Evolutionary conservation across 805 yeast species (phyloP).

Genomic region (Ogataea trehalophila): DNA sequence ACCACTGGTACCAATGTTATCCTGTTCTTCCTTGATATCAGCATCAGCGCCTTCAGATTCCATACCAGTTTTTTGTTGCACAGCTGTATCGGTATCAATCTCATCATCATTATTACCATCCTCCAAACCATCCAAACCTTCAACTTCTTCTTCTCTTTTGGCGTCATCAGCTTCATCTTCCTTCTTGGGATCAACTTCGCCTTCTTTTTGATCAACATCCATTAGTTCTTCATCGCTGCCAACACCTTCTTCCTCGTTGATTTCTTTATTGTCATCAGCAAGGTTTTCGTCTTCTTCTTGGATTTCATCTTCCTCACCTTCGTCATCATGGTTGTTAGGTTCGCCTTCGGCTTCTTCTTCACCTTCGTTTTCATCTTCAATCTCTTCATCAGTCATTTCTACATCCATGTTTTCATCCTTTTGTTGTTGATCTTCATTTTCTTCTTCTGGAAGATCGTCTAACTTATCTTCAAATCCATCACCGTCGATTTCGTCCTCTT

Average conservation of each 20-base stretch:
- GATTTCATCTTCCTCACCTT: slow-evolving; percentile 22
- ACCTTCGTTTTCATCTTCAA: slow-evolving; percentile 24
- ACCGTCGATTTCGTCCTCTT: slow-evolving; percentile 32
- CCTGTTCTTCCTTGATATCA: slow-evolving; percentile 38
- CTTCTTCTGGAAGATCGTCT: slow-evolving; percentile 18
- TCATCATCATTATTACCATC: slow-evolving; percentile 31
- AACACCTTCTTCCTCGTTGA: slow-evolving; percentile 27
- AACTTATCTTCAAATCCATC: slow-evolving; percentile 23
- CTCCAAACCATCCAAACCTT: slow-evolving; percentile 27
- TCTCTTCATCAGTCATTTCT: slow-evolving; percentile 28
- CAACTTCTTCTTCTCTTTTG: slow-evolving; percentile 26
- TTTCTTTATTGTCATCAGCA: slow-evolving; percentile 16
- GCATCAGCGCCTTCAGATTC: slow-evolving; percentile 36
- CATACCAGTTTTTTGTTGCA: slow-evolving; percentile 29
- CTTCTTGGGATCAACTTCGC: slow-evolving; percentile 21
- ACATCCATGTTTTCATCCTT: slow-evolving; percentile 15
- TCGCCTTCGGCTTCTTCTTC: slow-evolving; percentile 28
- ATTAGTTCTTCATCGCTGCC: slow-evolving; percentile 29
- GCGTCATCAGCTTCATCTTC: slow-evolving; percentile 32
- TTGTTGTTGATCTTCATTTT: slow-evolving; percentile 22
- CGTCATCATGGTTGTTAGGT: slow-evolving; percentile 17
- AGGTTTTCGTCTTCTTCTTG: slow-evolving; percentile 18
- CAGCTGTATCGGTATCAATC: slow-evolving; percentile 30
- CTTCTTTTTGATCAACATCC: slow-evolving; percentile 20
- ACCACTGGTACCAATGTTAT: slow-evolving; percentile 67